Conservation (phyloP, 768 basidiomycete genomes). For the Daedalea quercina region DNA sequence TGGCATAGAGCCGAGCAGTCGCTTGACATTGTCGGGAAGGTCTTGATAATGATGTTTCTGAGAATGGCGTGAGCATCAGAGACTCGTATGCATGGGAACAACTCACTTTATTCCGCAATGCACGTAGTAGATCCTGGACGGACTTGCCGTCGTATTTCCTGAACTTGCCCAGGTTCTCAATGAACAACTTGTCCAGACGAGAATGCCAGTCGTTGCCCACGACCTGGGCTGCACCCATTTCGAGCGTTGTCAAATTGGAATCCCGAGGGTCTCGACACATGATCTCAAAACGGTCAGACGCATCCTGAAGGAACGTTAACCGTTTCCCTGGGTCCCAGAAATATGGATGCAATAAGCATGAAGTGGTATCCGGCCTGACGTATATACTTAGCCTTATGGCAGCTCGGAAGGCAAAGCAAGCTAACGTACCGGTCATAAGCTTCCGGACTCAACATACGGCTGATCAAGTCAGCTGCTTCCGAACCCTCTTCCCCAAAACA, state of each 20-base stretch:
- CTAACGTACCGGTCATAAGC: slow-evolving; percentile 64
- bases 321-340: slow-evolving; percentile 91
- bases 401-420: not conserved
- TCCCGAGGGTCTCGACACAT: slow-evolving; percentile 93
- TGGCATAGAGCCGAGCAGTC: slow-evolving; percentile 85
- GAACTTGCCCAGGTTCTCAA: slow-evolving; percentile 95
- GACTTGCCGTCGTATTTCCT: slow-evolving; percentile 91
- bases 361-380: slow-evolving; percentile 77
- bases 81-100: not conserved
- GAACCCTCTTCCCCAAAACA: slow-evolving; percentile 87
- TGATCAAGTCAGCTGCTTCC: slow-evolving; percentile 83
- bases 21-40: slow-evolving; percentile 85
- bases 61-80: not conserved
- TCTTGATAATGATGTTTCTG: slow-evolving; percentile 99
- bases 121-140: slow-evolving; percentile 88
- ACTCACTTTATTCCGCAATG: slow-evolving; percentile 89
- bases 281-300: slow-evolving; percentile 95
- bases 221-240: slow-evolving; percentile 58
- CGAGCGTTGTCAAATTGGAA: slow-evolving; percentile 64
- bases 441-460: slow-evolving; percentile 70
- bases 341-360: slow-evolving; percentile 89
- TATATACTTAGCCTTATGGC: not conserved
- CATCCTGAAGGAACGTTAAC: slow-evolving; percentile 92
- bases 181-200: slow-evolving; percentile 80
- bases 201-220: slow-evolving; percentile 90